A percentile compares a stretch with the other conserved stretches of the same genome.
Conservation (phyloP, 139 green algal species). For the Chlorella sorokiniana region DNA sequence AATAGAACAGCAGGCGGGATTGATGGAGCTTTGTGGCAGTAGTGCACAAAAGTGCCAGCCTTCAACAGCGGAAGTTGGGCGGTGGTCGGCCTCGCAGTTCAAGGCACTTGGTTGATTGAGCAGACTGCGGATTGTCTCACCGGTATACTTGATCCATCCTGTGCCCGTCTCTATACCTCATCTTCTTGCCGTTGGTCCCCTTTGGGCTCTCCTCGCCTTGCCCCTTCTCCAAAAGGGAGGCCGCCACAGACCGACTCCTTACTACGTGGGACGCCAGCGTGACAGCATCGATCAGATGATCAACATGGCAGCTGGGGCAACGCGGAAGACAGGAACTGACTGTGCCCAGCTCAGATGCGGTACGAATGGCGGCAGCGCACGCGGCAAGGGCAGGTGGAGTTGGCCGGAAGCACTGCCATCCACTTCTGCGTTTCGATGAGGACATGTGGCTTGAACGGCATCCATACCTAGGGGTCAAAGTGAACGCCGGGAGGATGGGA, state of each 20-base stretch:
- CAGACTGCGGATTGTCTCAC: not conserved
- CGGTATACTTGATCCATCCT: conserved; percentile 11
- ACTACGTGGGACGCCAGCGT: not conserved
- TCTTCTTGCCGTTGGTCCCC: conserved; percentile 7
- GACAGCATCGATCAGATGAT: not conserved
- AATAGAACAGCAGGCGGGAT: too few species aligned
- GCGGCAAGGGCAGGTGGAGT: too few species aligned
- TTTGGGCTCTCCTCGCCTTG: not conserved
- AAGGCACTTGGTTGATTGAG: not conserved
- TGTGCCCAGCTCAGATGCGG: not conserved
- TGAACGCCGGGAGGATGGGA: too few species aligned
- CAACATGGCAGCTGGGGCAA: not conserved
- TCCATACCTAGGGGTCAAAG: too few species aligned
- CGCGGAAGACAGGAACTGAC: too few species aligned
- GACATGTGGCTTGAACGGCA: too few species aligned
- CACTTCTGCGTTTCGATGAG: too few species aligned
- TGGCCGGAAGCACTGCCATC: too few species aligned
- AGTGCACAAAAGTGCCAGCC: too few species aligned
- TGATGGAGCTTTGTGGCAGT: too few species aligned
- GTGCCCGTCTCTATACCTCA: not conserved
- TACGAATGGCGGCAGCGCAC: not conserved
- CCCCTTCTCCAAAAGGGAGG: not conserved
- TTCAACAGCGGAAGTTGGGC: not conserved
- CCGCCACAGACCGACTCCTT: not conserved
- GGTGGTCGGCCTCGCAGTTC: not conserved